Base-by-base conservation (phyloP, 257 asterid species). In the Penstemon barbatus region DNA sequence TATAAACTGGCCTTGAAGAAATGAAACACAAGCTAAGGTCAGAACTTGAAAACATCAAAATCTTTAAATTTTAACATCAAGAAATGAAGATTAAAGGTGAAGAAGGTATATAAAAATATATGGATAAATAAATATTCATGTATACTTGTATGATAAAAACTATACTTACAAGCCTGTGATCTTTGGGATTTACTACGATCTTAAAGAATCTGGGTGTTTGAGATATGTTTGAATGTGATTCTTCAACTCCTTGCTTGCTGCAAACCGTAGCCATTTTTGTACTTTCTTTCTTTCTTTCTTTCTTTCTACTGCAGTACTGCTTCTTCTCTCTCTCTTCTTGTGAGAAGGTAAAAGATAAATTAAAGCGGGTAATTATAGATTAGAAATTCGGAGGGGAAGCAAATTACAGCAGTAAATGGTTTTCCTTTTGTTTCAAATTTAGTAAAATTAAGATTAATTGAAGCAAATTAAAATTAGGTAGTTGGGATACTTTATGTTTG, bases 151-250 rank as follows among this genome's bases (percentile, higher is more conserved):
- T 53, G 13, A 54, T 7, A 7, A 18, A 52, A 18, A 8, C 5
- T 61, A 4, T 6, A 18, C 38, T 62, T 44, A 62, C 68, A 37
- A 44, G 56, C 3, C 40, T 44, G 42, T 45, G 7, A 15, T 62
- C 68, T 62, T 18, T 41, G 44, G 56, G 68, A 44, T 44, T 18
- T 10, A 44, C 18, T 4, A 44, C 40, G 19, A 62, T 62, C 67
- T 62, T 62, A 42, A 62, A 44, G 10, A 62, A 44, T 38, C 11
- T 62, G 67, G 50, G 19, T 13, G 39, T 3, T 36, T 40, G 49
- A 10, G 65, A 59, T 3, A 5, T 46, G 41, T 59, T 40, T n/a
- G 65, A 59, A n/a, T 11, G 50, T 36, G 44, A 59, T 9, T 36
- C 36, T 36, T 59, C 18, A 40, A 4, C 50, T 39, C 41, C 37